Evolutionary conservation across 805 yeast genomes (phyloP).

Genomic region (Candida khao-thaluensis): DNA sequence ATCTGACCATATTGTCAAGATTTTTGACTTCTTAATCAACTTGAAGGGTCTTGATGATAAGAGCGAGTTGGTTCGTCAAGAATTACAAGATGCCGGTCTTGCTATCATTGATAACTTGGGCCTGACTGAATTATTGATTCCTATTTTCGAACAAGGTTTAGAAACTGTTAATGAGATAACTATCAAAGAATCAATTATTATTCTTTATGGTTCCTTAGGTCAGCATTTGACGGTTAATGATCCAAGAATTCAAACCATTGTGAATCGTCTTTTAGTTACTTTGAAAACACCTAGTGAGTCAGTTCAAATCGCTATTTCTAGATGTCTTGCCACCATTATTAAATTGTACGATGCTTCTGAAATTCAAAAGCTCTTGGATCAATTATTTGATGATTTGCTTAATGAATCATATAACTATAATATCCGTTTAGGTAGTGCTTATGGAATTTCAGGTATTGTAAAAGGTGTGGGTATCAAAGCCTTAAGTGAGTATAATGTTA

Average conservation of each 20-base stretch:
- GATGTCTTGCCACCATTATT: slow-evolving; percentile 83
- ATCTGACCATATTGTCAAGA: slow-evolving; percentile 42
- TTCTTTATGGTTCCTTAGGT: slow-evolving; percentile 88
- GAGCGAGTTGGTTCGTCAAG: slow-evolving; percentile 70
- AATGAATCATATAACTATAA: slow-evolving; percentile 39
- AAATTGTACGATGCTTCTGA: slow-evolving; percentile 46
- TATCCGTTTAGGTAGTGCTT: slow-evolving; percentile 90
- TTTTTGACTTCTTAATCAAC: slow-evolving; percentile 64
- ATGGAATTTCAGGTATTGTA: slow-evolving; percentile 91
- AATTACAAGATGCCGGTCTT: slow-evolving; percentile 87
- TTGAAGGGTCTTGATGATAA: slow-evolving; percentile 73
- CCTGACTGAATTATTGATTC: slow-evolving; percentile 71
- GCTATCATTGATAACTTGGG: slow-evolving; percentile 66
- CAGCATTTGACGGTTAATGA: slow-evolving; percentile 74
- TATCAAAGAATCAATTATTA: slow-evolving; percentile 76
- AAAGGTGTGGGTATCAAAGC: slow-evolving; percentile 86
- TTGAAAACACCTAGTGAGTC: slow-evolving; percentile 85
- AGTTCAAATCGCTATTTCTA: slow-evolving; percentile 85
- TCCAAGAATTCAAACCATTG: slow-evolving; percentile 59
- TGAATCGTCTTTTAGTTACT: slow-evolving; percentile 69
- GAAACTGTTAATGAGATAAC: slow-evolving; percentile 55
- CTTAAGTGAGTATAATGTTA: slow-evolving; percentile 71
- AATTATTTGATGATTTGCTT: slow-evolving; percentile 57
- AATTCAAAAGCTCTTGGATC: slow-evolving; percentile 55
- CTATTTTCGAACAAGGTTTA: slow-evolving; percentile 74